Conservation (phyloP, 768 basidiomycete species). For the Naganishia vaughanmartiniae region DNA sequence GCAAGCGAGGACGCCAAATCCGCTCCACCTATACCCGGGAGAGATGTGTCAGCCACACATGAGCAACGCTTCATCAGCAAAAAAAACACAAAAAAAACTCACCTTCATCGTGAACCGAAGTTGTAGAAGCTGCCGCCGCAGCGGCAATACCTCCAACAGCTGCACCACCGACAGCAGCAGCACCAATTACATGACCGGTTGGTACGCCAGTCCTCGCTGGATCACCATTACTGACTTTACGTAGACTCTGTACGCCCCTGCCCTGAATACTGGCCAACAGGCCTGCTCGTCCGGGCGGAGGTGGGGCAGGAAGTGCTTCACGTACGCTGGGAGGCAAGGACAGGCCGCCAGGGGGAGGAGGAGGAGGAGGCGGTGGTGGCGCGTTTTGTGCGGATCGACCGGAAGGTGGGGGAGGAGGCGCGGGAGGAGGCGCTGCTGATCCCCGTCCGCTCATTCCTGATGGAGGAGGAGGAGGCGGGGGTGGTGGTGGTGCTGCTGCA, state of each 20-base stretch:
- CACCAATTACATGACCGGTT: constrained; percentile 33
- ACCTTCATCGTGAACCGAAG: constrained; percentile 15
- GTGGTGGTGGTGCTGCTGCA: constrained; percentile 51
- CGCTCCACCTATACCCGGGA: constrained; percentile 57
- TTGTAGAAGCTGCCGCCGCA: constrained; percentile 16
- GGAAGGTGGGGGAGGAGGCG: constrained; percentile 52
- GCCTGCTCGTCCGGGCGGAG: constrained; percentile 56
- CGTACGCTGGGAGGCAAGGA: constrained; percentile 34
- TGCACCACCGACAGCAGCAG: constrained; percentile 37
- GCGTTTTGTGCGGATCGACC: constrained; percentile 39
- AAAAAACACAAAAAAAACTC: background rate
- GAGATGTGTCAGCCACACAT: background rate
- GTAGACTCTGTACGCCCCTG: constrained; percentile 68
- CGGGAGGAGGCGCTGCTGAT: constrained; percentile 49
- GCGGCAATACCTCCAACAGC: constrained; percentile 41
- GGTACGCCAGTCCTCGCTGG: constrained; percentile 35
- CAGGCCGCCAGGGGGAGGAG: constrained; percentile 52
- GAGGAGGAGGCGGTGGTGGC: constrained; percentile 50
- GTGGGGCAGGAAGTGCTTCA: constrained; percentile 36
- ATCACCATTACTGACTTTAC: constrained; percentile 56
- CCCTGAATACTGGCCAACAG: constrained; percentile 79
- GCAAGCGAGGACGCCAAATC: constrained; percentile 81
- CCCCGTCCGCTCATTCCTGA: constrained; percentile 36
- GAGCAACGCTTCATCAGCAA: too few species aligned
- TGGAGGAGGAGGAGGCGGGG: constrained; percentile 47